phyloP scores from a whole-genome alignment of 495 filamentous ascomycete species.

The Neurospora sp. region DNA sequence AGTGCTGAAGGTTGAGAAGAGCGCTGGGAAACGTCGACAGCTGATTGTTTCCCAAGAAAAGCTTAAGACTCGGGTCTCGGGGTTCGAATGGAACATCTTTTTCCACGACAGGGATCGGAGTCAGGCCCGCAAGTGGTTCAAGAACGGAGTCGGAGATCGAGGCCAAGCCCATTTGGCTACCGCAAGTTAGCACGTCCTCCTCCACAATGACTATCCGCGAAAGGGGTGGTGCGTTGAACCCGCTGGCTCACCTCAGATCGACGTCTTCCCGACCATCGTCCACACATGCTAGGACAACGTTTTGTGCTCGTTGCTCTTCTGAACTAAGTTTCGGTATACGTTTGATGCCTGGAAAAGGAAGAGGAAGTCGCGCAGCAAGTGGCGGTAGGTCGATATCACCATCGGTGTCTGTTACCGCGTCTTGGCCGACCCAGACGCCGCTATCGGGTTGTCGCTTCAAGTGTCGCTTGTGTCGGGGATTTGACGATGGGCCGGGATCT shows the following conservation, averaged over 20 bases:
- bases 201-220: background rate
- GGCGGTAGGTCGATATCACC: conserved; percentile 22
- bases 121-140: conserved; percentile 48
- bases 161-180: conserved; percentile 26
- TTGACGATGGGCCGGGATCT: conserved; percentile 20
- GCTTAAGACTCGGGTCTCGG: conserved; percentile 42
- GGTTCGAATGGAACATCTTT: conserved; percentile 30
- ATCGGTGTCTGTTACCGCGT: conserved; percentile 35
- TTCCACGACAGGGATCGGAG: conserved; percentile 32
- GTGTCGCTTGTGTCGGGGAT: conserved; percentile 37
- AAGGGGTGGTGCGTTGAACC: background rate
- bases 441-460: conserved; percentile 64
- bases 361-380: conserved; percentile 1
- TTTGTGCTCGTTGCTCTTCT: conserved; percentile 22
- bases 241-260: conserved; percentile 51
- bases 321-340: conserved; percentile 6
- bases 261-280: conserved; percentile 50
- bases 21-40: conserved; percentile 41
- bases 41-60: conserved; percentile 55
- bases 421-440: conserved; percentile 73
- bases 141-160: conserved; percentile 38
- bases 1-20: conserved; percentile 42
- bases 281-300: conserved; percentile 44
- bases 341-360: background rate
- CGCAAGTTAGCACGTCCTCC: background rate